Base-by-base conservation (phyloP, 208 protist species). In the Leptomonas seymouri region DNA sequence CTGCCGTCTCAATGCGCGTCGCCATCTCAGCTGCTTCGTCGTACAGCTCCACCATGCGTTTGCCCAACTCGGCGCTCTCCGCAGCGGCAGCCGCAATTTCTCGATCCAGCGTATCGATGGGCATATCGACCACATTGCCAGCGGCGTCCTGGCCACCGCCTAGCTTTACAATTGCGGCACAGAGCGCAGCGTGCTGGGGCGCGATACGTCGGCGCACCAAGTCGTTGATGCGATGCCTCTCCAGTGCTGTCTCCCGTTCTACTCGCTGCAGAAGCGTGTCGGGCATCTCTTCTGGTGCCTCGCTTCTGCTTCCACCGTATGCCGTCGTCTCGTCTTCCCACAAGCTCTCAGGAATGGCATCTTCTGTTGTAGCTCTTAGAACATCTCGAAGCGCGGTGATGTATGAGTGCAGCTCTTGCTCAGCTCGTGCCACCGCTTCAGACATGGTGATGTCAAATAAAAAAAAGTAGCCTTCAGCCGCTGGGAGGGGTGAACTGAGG, bases 181-280 rank as follows among this genome's bases (percentile, higher is more conserved):
- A 79, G 49, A 96, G 80, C 2, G 70, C 34, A 68, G 60, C 56
- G 82, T 67, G 45, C 82, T 78, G 57, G 56, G 53, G 60, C 71
- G 75, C 45, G 87, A 75, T 15, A 31, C 65, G 31, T 25, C 60
- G 28, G 60, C 78, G 41, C 56, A 76, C 44, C 14, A 82, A 66
- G 14, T 65, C 28, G 25, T 49, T 53, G 9, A 94, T 67, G 30
- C 91, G 91, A 65, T 67, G 71, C 28, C 48, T 23, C 76, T 96
- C 88, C 18, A 73, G 74, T 2, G 41, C 62, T 4, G 55, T 50
- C 71, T 96, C 91, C 64, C 87, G 87, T 79, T 93, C 85, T 23
- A 90, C 53, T 4, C 81, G 88, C 72, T 94, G 86, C 31, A 64
- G 66, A 15, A 93, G 76, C 25, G 87, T 89, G 65, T 93, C 87